Conservation (phyloP, 352 stramenopile species). For the Phytophthora macrochlamydospora region DNA sequence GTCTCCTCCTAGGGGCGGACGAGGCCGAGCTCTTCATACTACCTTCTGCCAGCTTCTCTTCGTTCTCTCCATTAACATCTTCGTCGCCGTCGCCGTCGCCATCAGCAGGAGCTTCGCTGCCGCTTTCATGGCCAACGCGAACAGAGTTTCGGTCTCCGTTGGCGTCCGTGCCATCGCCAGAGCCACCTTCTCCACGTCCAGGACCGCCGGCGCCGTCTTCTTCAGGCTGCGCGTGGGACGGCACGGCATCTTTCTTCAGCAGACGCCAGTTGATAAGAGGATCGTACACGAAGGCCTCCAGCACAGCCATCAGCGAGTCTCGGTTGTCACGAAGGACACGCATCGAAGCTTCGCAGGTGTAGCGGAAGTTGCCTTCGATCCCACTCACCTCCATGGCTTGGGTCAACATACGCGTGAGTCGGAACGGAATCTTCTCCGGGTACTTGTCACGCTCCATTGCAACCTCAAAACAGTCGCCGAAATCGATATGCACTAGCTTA, state of each 20-base stretch:
- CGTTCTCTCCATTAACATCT: slow-evolving; percentile 20
- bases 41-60: slow-evolving; percentile 41
- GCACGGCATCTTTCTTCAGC: slow-evolving; percentile 86
- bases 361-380: slow-evolving; percentile 99
- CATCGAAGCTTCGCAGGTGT: slow-evolving; percentile 99
- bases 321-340: slow-evolving; percentile 97
- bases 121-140: slow-evolving; percentile 21
- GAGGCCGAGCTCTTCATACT: slow-evolving; percentile 73
- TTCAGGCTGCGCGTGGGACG: slow-evolving; percentile 75
- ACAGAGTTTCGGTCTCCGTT: slow-evolving; percentile 25
- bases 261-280: slow-evolving; percentile 99
- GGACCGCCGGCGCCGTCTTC: slow-evolving; percentile 42
- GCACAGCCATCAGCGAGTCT: slow-evolving; percentile 99
- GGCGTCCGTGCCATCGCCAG: slow-evolving; percentile 21
- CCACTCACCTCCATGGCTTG: slow-evolving; percentile 99
- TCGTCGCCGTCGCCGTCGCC: slow-evolving; percentile 21
- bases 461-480: slow-evolving; percentile 99
- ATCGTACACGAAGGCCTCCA: slow-evolving; percentile 99
- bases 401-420: slow-evolving; percentile 98
- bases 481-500: slow-evolving; percentile 99
- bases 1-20: slow-evolving; percentile 41
- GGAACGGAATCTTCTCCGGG: slow-evolving; percentile 99
- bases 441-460: slow-evolving; percentile 99
- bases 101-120: slow-evolving; percentile 15
- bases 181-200: slow-evolving; percentile 34